Evolutionary conservation across 2,329 filamentous ascomycete genomes (phyloP), one percentile per base, ranked within the genome.

Genomic region (Colletotrichum phormii): DNA sequence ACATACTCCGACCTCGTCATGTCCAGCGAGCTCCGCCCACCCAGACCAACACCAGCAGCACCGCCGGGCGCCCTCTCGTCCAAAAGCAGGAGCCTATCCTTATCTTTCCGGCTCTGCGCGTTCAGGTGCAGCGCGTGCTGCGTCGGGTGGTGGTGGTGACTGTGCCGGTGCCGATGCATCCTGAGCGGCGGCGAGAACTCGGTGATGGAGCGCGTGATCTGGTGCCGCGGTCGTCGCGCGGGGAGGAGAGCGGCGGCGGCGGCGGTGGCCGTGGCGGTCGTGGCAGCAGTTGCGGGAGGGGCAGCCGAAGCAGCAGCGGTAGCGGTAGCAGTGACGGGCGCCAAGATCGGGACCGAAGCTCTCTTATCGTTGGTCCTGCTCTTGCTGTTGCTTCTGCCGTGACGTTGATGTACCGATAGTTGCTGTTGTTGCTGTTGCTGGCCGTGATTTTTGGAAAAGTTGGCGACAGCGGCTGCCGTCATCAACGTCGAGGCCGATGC

Each of bases 201-300:
- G 57, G 86, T 86, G 71, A 90, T 85, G 59, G 90, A 91, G 42
- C 88, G 86, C 73, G 85, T 87, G 72, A 90, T 83, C 76, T 89
- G 87, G 76, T 89, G 89, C 71, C 85, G 85, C 80, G 71, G 67
- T 53, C 66, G 53, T 42, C 66, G 66, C 12, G 60, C 66, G 33
- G 70, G 70, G 13, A 64, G 66, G 9, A 64, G 66, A 11, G 60
- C 58, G n/a, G 64, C 68, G 13, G 68, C 66, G 15, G 66, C 54
- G 37, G 60, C 69, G 22, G 65, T 54, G n/a, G 55, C 63, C 1
- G 67, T 60, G 3, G 63, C 26, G 46, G 61, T 66, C 31, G 67
- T 35, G 42, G 67, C 49, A 51, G 67, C 62, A 31, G 62, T 63
- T 3, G 62, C 49, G 26, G 63, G 31, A 37, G 35, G 13, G 35